Evolutionary conservation across 225 moss, liverwort and hornwort species (phyloP).

Genomic region (Marchantia polymorpha): DNA sequence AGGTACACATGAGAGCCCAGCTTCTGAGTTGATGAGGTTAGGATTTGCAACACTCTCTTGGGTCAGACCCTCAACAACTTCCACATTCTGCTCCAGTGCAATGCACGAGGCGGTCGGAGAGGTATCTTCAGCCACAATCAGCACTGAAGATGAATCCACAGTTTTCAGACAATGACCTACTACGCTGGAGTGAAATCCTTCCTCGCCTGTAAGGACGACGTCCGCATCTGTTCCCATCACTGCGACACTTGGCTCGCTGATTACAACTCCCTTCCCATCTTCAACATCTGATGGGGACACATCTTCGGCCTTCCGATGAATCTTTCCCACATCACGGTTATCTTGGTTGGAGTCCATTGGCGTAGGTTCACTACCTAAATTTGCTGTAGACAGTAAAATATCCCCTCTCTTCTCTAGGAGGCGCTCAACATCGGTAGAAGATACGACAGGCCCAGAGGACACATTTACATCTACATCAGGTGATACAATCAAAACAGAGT

Average conservation of each 20-base stretch:
- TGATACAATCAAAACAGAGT: background rate
- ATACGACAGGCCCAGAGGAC: background rate
- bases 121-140: background rate
- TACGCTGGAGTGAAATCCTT: background rate
- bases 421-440: background rate
- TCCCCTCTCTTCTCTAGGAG: background rate
- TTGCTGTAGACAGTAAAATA: background rate
- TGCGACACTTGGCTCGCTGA: background rate
- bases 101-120: background rate
- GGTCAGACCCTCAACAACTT: background rate
- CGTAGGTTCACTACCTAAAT: background rate
- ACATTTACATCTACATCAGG: background rate
- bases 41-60: too few species aligned
- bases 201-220: background rate
- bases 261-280: background rate
- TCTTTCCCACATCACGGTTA: background rate
- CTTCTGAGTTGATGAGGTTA: too few species aligned
- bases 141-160: background rate
- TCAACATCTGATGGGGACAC: background rate
- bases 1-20: too few species aligned
- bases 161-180: too few species aligned
- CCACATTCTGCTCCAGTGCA: background rate
- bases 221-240: background rate
- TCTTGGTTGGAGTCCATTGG: conserved; percentile 1
- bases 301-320: background rate